phyloP scores from a whole-genome alignment of 1,284 basidiomycete species.

The Apiotrichum montevideense region DNA sequence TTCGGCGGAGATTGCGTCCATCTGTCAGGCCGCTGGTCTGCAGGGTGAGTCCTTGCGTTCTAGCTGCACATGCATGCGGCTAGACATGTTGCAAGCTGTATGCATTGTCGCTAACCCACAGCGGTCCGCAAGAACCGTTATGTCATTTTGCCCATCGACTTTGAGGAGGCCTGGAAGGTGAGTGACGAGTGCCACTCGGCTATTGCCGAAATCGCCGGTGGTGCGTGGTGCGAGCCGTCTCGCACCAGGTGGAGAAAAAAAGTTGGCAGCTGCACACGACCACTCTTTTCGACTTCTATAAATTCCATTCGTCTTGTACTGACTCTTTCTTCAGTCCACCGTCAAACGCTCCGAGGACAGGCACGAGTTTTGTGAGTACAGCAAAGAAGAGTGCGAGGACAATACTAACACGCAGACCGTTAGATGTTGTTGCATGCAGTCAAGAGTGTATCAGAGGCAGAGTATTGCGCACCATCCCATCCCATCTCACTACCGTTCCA shows the following conservation, averaged over 20 bases:
- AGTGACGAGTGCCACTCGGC: constrained; percentile 42
- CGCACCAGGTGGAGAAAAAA: constrained; percentile 19
- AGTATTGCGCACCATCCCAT: not conserved
- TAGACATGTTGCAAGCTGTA: too few species aligned
- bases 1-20: constrained; percentile 90
- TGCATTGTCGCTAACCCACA: constrained; percentile 34
- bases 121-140: constrained; percentile 98
- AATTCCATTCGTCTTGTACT: too few species aligned
- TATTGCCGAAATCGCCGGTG: constrained; percentile 13
- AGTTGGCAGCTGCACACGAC: constrained; percentile 4
- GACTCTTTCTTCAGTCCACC: constrained; percentile 59
- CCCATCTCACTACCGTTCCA: not conserved
- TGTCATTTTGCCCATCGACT: constrained; percentile 92
- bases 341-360: constrained; percentile 92
- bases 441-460: too few species aligned
- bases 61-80: not conserved
- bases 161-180: constrained; percentile 98
- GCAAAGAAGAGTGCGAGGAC: not conserved
- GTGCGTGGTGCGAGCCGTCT: constrained; percentile 14
- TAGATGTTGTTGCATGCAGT: constrained; percentile 14
- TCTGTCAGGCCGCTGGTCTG: constrained; percentile 94
- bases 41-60: constrained; percentile 60
- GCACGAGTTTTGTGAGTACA: constrained; percentile 81
- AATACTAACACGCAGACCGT: constrained; percentile 27
- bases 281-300: constrained; percentile 14